A percentile compares a stretch with the other conserved stretches of the same genome.
Conservation (phyloP, 139 green algal species). For the Closterium sp. region DNA sequence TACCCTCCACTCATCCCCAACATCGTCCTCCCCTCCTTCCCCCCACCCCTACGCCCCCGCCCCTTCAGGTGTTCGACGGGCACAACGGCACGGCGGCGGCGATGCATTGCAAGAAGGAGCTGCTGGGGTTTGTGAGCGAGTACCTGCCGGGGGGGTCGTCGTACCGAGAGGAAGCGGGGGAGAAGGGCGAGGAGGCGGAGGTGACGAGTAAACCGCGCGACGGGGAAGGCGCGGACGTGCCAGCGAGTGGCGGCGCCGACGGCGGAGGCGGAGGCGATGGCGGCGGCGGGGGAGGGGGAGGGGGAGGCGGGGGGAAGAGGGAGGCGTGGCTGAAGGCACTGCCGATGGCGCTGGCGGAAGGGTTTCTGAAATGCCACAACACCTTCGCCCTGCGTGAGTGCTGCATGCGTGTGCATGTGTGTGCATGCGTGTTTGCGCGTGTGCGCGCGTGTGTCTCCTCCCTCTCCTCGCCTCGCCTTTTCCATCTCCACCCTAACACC, state of each 20-base stretch:
- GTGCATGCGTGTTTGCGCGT: too few species aligned
- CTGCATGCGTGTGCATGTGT: background rate
- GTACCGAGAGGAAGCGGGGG: background rate
- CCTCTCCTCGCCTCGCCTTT: too few species aligned
- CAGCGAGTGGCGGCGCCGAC: too few species aligned
- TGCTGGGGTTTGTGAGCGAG: constrained; percentile 4
- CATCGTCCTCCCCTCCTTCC: too few species aligned
- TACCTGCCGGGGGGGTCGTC: background rate
- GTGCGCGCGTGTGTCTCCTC: too few species aligned
- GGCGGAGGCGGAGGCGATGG: too few species aligned
- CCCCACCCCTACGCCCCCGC: too few species aligned
- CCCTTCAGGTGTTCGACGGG: constrained; percentile 61
- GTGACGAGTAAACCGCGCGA: background rate
- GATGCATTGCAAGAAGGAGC: constrained; percentile 8
- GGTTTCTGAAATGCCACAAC: constrained; percentile 14
- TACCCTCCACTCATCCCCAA: too few species aligned
- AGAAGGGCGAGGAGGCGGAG: background rate
- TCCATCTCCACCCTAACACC: background rate
- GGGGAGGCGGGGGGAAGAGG: background rate
- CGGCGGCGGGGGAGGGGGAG: too few species aligned
- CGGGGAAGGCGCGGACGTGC: background rate
- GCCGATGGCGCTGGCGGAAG: constrained; percentile 9
- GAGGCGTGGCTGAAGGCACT: constrained; percentile 23
- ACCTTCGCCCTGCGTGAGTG: constrained; percentile 23
- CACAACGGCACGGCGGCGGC: constrained; percentile 61